phyloP scores from a whole-genome alignment of 1,139 yeast genomes.

The Protomyces inouyei region DNA sequence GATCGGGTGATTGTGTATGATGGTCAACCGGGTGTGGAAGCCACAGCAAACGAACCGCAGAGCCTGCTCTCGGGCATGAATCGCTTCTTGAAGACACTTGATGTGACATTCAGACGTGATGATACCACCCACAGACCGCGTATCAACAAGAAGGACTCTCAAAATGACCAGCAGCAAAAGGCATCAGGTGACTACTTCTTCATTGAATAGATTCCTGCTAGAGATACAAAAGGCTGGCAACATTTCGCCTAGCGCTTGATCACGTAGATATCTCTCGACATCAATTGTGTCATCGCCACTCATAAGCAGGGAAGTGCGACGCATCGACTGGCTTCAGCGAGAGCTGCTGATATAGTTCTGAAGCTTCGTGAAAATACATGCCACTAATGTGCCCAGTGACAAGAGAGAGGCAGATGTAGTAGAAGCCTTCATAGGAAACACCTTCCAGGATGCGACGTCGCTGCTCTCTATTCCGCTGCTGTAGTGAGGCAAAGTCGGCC shows the following conservation, averaged over 20 bases:
- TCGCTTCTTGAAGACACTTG: constrained; percentile 89
- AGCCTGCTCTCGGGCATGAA: constrained; percentile 94
- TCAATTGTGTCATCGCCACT: not conserved
- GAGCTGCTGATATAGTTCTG: constrained; percentile 2
- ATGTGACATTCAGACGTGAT: constrained; percentile 96
- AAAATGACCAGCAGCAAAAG: constrained; percentile 98
- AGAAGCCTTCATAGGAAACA: constrained; percentile 90
- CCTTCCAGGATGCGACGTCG: constrained; percentile 45
- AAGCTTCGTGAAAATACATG: constrained; percentile 62
- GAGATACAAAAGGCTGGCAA: not conserved
- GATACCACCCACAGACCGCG: constrained; percentile 97
- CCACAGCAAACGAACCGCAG: constrained; percentile 82
- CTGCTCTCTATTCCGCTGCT: not conserved
- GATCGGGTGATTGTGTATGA: constrained; percentile 97
- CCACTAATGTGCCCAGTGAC: constrained; percentile 71
- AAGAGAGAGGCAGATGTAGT: constrained; percentile 78
- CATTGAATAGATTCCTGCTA: not conserved
- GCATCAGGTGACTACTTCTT: constrained; percentile 74
- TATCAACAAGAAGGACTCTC: constrained; percentile 94
- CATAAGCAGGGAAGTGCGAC: not conserved
- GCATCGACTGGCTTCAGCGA: not conserved
- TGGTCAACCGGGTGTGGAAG: constrained; percentile 81
- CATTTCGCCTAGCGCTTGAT: not conserved
- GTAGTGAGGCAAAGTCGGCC: not conserved
- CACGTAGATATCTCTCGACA: not conserved